Evolutionary conservation across 306 rosid species (phyloP).

Genomic region (Trifolium fragiferum): DNA sequence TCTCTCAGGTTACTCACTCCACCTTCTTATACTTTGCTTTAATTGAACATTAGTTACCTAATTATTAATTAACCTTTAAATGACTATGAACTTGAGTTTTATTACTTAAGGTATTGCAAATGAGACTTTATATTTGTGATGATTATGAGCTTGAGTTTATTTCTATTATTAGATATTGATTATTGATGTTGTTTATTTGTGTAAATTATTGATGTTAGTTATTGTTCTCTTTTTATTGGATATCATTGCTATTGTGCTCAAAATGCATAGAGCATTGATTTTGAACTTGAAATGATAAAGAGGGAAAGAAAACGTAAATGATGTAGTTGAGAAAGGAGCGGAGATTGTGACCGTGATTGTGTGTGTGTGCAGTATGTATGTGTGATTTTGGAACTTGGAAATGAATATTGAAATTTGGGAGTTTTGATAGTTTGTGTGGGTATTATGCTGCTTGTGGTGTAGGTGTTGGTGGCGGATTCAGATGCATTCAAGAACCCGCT

Average conservation of each 20-base stretch:
- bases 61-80: neutral
- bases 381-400: no score
- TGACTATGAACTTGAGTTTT: neutral
- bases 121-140: no score
- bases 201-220: neutral
- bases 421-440: constrained; percentile 36
- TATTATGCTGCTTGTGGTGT: constrained; percentile 38
- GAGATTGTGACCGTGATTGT: neutral
- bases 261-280: neutral
- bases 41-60: neutral
- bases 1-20: constrained; percentile 62
- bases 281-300: constrained; percentile 27
- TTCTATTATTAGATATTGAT: no score
- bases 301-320: constrained; percentile 7
- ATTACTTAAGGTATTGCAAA: neutral
- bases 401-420: constrained; percentile 27
- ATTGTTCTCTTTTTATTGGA: neutral
- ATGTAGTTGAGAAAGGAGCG: constrained; percentile 12
- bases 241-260: constrained; percentile 7
- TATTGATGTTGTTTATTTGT: no score
- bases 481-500: constrained; percentile 65
- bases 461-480: constrained; percentile 92
- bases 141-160: no score
- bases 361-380: neutral
- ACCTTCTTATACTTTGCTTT: neutral